Base-by-base conservation (phyloP, 805 yeast species). In the Candida parachauliodes region DNA sequence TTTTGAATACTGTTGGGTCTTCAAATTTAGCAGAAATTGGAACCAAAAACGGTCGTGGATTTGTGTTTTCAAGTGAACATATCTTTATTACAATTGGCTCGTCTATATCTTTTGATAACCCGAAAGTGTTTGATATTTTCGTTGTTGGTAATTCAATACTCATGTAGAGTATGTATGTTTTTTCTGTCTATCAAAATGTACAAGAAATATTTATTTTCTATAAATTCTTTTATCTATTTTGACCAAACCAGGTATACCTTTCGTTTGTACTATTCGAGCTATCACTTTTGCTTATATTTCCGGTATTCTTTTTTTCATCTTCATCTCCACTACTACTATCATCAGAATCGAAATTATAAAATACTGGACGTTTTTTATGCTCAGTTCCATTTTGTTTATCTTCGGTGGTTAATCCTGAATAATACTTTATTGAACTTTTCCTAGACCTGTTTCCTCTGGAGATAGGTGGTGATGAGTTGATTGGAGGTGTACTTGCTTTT, bases 161-260 rank as follows among this genome's bases (percentile, higher is more conserved):
- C 35, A 32, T 32, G 6, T 5, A 23, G 5, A 19, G 11, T 17
- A 19, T 19, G 9, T 33, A 24, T 25, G 10, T 19, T 17, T 5
- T 22, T 12, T 4, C 14, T 25, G 9, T 32, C 11, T 16, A 26
- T 9, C 15, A 11, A n/a, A n/a, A 26, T 8, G 8, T 14, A 26
- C 28, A n/a, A 26, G 12, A 11, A 26, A 7, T 26, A n/a, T 26
- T 19, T 34, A 24, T 34, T 22, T 25, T 34, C 23, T 36, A 24
- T 18, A 28, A n/a, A n/a, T 14, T 7, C 6, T 20, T 20, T 29
- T 37, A 44, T 45, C 53, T 50, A 43, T 63, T 65, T 45, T 58
- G 60, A 8, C 71, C 70, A 50, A 65, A 62, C 70, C 72, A 65
- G 42, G 57, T 47, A 46, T 57, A 57, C 41, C 52, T 53, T 28